These are phyloP conservation scores for Suillus discolor DNA, from an alignment of 768 basidiomycete species.

Conservation along the genomic window DNA sequence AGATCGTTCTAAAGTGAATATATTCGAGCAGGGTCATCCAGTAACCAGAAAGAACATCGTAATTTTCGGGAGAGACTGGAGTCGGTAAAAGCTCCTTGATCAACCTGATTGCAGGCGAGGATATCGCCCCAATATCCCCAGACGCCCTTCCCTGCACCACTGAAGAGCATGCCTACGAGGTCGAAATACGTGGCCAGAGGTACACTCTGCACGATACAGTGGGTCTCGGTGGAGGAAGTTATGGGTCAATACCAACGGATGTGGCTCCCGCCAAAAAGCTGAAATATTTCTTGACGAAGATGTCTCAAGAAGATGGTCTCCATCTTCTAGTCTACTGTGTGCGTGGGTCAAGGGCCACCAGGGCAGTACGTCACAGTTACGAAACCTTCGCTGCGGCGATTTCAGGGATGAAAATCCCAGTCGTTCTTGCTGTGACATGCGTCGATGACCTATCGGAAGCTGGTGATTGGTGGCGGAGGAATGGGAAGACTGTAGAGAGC, in stretches of 20 bases:
- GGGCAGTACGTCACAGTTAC: constrained; percentile 20
- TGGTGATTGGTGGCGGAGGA: constrained; percentile 36
- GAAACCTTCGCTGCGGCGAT: constrained; percentile 32
- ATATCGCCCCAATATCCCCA: constrained; percentile 34
- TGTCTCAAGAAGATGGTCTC: constrained; percentile 30
- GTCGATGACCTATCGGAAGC: constrained; percentile 33
- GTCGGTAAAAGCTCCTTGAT: constrained; percentile 46
- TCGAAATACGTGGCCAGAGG: constrained; percentile 21
- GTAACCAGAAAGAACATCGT: constrained; percentile 33
- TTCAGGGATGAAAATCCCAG: constrained; percentile 35
- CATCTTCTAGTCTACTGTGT: constrained; percentile 27
- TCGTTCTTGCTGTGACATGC: constrained; percentile 40
- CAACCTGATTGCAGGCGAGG: constrained; percentile 38
- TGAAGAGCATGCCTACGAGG: constrained; percentile 27
- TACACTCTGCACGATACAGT: constrained; percentile 37
- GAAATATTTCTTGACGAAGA: constrained; percentile 34
- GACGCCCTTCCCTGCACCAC: constrained; percentile 40
- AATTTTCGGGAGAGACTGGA: constrained; percentile 48
- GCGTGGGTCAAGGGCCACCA: constrained; percentile 20
- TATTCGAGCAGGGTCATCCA: neutral
- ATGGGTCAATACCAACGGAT: constrained; percentile 13
- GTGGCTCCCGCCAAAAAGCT: constrained; percentile 17
- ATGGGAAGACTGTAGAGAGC: constrained; percentile 20
- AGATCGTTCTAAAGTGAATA: neutral
- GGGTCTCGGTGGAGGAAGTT: constrained; percentile 26